A percentile compares a stretch with the other conserved stretches of the same genome.
Conservation (phyloP, 2,329 filamentous ascomycete species). For the Xylaria sp. region DNA sequence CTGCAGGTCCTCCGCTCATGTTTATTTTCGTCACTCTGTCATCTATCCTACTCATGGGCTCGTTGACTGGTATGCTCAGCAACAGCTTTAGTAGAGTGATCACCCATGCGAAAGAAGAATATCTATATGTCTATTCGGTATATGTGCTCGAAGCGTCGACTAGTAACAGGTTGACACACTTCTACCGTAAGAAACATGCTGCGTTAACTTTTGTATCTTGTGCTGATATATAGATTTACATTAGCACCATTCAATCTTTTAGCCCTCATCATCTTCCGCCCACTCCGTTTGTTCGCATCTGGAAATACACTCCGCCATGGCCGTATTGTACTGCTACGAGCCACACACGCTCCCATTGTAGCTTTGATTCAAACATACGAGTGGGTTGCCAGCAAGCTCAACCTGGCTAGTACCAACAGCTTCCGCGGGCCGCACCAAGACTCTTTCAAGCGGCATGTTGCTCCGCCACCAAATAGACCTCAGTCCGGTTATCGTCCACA, state of each 20-base stretch:
- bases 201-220: constrained; percentile 3
- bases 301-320: constrained; percentile 70
- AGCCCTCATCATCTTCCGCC: constrained; percentile 76
- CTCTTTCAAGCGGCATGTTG: constrained; percentile 41
- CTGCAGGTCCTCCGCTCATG: constrained; percentile 66
- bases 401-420: constrained; percentile 58
- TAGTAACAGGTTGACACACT: constrained; percentile 75
- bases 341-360: constrained; percentile 75
- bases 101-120: constrained; percentile 76
- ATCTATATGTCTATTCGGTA: constrained; percentile 78
- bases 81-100: constrained; percentile 78
- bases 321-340: constrained; percentile 71
- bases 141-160: constrained; percentile 75
- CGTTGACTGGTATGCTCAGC: constrained; percentile 80
- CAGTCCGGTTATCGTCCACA: constrained; percentile 43
- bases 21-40: constrained; percentile 81
- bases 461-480: constrained; percentile 43
- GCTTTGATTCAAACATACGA: constrained; percentile 77
- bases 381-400: constrained; percentile 56
- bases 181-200: constrained; percentile 61
- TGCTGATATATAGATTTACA: neutral
- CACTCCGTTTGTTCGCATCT: constrained; percentile 74
- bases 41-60: constrained; percentile 82
- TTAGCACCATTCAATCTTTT: constrained; percentile 76
- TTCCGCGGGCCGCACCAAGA: constrained; percentile 59